These are phyloP conservation scores for Exophiala lecanii-corni DNA, from an alignment of 2,329 filamentous ascomycete genomes.

Conservation along the genomic window DNA sequence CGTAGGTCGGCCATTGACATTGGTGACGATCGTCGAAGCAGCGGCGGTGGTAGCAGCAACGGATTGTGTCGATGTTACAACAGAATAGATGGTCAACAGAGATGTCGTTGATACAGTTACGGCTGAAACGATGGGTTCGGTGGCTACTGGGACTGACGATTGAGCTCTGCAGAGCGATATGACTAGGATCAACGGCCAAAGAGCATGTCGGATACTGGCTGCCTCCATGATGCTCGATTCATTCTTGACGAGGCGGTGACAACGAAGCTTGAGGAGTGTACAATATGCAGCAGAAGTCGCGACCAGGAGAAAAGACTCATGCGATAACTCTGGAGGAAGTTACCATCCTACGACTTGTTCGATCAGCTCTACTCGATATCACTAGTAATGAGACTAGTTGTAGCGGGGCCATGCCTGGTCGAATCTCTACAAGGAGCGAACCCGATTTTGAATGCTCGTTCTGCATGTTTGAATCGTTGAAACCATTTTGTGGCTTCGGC, in stretches of 20 bases:
- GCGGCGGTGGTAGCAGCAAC: constrained; percentile 3
- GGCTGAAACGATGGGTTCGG: constrained; percentile 17
- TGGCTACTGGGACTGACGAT: constrained; percentile 18
- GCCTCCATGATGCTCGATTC: constrained; percentile 8
- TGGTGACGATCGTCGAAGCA: constrained; percentile 12
- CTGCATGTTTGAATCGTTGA: too few species aligned
- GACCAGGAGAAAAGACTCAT: too few species aligned
- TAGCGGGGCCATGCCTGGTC: background rate
- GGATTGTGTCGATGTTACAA: constrained; percentile 14
- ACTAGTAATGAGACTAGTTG: background rate
- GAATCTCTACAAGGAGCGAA: too few species aligned
- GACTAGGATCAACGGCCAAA: constrained; percentile 9
- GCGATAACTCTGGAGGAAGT: too few species aligned
- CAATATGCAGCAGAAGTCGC: too few species aligned
- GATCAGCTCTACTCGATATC: too few species aligned
- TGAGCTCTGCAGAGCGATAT: constrained; percentile 10
- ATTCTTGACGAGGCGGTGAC: background rate
- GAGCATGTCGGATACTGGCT: constrained; percentile 6
- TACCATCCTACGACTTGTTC: too few species aligned
- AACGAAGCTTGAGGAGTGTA: too few species aligned
- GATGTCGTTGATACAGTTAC: constrained; percentile 15
- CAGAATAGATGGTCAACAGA: constrained; percentile 16
- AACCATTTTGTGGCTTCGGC: too few species aligned
- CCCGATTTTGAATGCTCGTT: too few species aligned
- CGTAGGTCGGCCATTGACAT: constrained; percentile 8